Evolutionary conservation across 768 basidiomycete species (phyloP).

Genomic region (Termitomyces sp.): DNA sequence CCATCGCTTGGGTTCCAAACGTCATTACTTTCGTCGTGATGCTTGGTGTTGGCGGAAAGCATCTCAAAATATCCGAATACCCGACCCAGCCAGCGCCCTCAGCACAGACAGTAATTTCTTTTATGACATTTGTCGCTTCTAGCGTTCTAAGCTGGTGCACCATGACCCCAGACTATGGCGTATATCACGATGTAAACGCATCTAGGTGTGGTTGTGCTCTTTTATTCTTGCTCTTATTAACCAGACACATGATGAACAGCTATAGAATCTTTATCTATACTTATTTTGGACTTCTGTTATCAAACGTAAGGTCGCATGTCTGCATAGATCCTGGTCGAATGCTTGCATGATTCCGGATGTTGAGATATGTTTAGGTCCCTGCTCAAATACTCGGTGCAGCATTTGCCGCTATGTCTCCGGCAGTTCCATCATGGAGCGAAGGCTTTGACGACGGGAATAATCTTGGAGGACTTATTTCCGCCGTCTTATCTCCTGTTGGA

Average conservation of each 20-base stretch:
- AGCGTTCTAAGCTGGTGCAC: slow-evolving; percentile 37
- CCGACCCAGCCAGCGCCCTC: slow-evolving; percentile 20
- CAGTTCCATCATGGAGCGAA: slow-evolving; percentile 48
- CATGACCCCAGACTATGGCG: slow-evolving; percentile 39
- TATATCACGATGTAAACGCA: slow-evolving; percentile 31
- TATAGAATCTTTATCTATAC: slow-evolving; percentile 56
- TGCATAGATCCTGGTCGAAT: background rate
- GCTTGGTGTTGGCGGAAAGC: slow-evolving; percentile 58
- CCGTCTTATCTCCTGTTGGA: slow-evolving; percentile 54
- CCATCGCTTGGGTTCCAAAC: slow-evolving; percentile 64
- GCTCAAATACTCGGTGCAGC: slow-evolving; percentile 62
- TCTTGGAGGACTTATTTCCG: slow-evolving; percentile 60
- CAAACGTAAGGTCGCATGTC: slow-evolving; percentile 44
- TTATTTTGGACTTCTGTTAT: slow-evolving; percentile 58
- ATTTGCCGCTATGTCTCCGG: slow-evolving; percentile 51
- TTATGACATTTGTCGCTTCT: slow-evolving; percentile 33
- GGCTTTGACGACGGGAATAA: slow-evolving; percentile 49
- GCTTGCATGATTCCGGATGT: slow-evolving; percentile 18
- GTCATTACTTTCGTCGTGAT: slow-evolving; percentile 58
- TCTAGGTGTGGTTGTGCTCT: slow-evolving; percentile 20
- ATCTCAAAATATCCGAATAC: slow-evolving; percentile 19
- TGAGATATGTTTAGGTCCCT: slow-evolving; percentile 23
- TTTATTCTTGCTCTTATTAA: background rate
- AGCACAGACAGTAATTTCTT: slow-evolving; percentile 28
- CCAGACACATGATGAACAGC: slow-evolving; percentile 23